Evolutionary conservation across 2,329 filamentous ascomycete genomes (phyloP), one percentile per base, ranked within the genome.

Genomic region (Macrophomina tecta): DNA sequence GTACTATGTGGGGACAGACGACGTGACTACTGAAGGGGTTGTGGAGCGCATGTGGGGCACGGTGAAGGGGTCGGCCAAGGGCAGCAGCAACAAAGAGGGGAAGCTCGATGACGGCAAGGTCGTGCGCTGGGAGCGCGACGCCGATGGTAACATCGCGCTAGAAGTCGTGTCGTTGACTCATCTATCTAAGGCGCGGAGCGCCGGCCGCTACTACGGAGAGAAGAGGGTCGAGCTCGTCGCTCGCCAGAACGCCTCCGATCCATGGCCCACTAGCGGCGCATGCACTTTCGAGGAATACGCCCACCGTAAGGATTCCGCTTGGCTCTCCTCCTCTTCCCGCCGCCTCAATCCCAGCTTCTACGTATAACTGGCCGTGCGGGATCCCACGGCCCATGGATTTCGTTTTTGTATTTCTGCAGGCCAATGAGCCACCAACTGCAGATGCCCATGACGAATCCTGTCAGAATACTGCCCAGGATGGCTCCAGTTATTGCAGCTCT

Each of bases 361-460:
- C 93, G 88, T 69, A 95, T 94, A 66, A 95, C 87, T 9, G 95
- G 95, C 75, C 94, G 86, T 6, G 95, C 95, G 23, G 94, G 94
- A 81, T 99, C 95, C 95, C 95, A 99, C 1, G 95, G 95, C 51
- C 95, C 95, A 75, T 94, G 92, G 71, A 99, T 97, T 80, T 98
- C 95, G 77, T 98, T 98, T 84, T 99, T 99, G 81, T 98, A 99
- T 81, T 97, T 94, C 80, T 99, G 95, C 78, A 99, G 79, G 8
- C 93, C 92, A 74, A 99, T 98, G 69, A 99, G 81, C 94, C 95
- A 98, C 94, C 94, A 98, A 76, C 93, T 97, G 77, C 94, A 97
- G 12, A 93, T 90, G 1, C 94, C 95, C 88, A 97, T 97, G 2
- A 89, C 89, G 64, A 97, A 77, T 4, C 89, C 88, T 0, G 91